Base-by-base conservation (phyloP, 2,329 filamentous ascomycete genomes). In the Xenoacremonium recifei region DNA sequence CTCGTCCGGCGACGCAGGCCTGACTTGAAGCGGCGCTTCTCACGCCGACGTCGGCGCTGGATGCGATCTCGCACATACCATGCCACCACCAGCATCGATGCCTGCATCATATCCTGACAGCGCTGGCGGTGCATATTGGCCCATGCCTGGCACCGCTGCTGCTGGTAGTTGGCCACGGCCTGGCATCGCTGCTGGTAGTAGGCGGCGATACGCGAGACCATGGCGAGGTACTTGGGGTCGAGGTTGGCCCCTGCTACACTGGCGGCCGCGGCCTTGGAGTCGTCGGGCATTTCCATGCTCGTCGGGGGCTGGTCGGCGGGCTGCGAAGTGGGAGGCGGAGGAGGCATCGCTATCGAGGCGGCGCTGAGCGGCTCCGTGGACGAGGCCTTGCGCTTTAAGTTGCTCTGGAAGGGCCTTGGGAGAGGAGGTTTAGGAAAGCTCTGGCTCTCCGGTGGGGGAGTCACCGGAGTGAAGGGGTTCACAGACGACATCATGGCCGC, bases 31-130 rank as follows among this genome's bases (percentile, higher is more conserved):
- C 58, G 55, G 15, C 66, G 62, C 61, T 67, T 71, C 53, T 68
- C 61, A 38, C 65, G 59, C 50, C 61, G 62, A 32, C 70, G 63
- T 20, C 70, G 62, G 21, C 71, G 64, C 44, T 66, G 61, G 49
- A 74, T 71, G 21, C 70, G 68, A 50, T 74, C 71, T 32, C 71
- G 66, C 32, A 73, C 66, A 49, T 75, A 73, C 71, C 71, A 75
- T 11, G 71, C 71, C 21, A 75, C 69, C 4, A 74, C 67, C 17
- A 75, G 55, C 67, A 73, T 73, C 43, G 71, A 69, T 1, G 71
- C 71, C 49, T 72, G 70, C 60, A 68, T 71, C 63, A 70, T 70
- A 47, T 73, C 71, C 55, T 72, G 70, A 49, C 68, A 71, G 53
- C 70, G 68, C 50, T 72, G 68, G 31, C 69, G 65, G 54, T 74